A percentile compares a stretch with the other conserved stretches of the same genome.
phyloP scores from a whole-genome alignment of 768 basidiomycete genomes.

The Kwoniella dejecticola region DNA sequence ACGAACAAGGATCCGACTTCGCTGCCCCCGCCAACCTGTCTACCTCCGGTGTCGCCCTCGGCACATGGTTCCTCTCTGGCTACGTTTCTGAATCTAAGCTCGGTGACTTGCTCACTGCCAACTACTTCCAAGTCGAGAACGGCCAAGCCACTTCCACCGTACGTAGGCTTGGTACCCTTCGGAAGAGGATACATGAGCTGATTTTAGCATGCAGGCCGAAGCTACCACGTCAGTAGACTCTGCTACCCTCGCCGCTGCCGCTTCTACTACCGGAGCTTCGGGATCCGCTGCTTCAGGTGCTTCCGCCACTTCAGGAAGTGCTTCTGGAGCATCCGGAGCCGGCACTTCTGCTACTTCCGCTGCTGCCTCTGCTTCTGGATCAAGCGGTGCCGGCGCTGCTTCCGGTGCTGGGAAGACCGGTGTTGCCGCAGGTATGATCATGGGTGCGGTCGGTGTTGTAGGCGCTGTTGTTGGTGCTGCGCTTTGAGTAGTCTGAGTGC shows the following conservation, averaged over 20 bases:
- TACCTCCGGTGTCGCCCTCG: slow-evolving; percentile 61
- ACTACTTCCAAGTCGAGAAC: slow-evolving; percentile 73
- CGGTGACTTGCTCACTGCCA: slow-evolving; percentile 67
- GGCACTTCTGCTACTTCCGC: slow-evolving; percentile 23
- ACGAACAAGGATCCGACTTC: slow-evolving; percentile 68
- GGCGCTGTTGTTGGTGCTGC: slow-evolving; percentile 44
- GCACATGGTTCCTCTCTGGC: slow-evolving; percentile 62
- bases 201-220: slow-evolving; percentile 14
- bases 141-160: slow-evolving; percentile 64
- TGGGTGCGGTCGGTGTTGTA: slow-evolving; percentile 42
- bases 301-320: slow-evolving; percentile 26
- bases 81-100: slow-evolving; percentile 65
- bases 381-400: slow-evolving; percentile 18
- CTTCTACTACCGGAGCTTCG: slow-evolving; percentile 30
- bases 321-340: slow-evolving; percentile 30
- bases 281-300: slow-evolving; percentile 25
- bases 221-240: slow-evolving; percentile 69
- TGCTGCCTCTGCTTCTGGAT: slow-evolving; percentile 21
- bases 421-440: slow-evolving; percentile 34
- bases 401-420: slow-evolving; percentile 23
- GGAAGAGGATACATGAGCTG: not conserved
- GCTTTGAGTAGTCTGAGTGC: not conserved
- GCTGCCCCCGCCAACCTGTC: slow-evolving; percentile 64
- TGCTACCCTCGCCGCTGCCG: slow-evolving; percentile 61
- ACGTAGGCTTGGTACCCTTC: slow-evolving; percentile 31